Evolutionary conservation across 495 filamentous ascomycete genomes (phyloP), one percentile per base, ranked within the genome.

Genomic region (Diplogelasinospora grovesii): DNA sequence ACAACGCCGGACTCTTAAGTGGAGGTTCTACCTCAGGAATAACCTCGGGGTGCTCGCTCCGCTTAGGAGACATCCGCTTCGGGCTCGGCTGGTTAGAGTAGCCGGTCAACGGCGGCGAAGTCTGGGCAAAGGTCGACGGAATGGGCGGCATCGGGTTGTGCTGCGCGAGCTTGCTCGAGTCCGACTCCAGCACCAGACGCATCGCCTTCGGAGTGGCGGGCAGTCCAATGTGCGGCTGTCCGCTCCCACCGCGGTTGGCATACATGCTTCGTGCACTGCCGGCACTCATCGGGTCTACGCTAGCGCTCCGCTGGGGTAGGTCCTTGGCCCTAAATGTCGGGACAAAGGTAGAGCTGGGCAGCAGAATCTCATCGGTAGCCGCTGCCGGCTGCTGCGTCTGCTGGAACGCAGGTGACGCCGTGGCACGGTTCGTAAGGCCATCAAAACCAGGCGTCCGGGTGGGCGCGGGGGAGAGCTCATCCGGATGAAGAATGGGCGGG

Each of bases 171-270:
- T 62, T 66, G 39, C 66, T 63, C 11, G 74, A 65, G 27, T 79
- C 70, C 0, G 72, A 69, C 47, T 79, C 73, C 47, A 88, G 81
- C 33, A 81, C 81, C 3, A 89, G 79, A 19, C 83, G 75, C 86
- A 93, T 92, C 2, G 86, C 86, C 63, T 82, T 73, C 15, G 88
- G 86, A 5, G 86, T 93, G 3, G 86, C 84, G 28, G 88, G 86
- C 1, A 94, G 70, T 2, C 88, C 87, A 39, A 88, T 57, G 53
- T 64, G 56, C 47, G 75, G 57, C n/a, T n/a, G n/a, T n/a, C n/a
- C n/a, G n/a, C n/a, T n/a, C 51, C 71, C 44, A 50, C 45, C 42
- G 16, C 72, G 48, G 64, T 69, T 44, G 25, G 65, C 63, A 65
- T 76, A 68, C 48, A 63, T 65, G 53, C 61, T 60, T 41, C 57